Evolutionary conservation across 306 rosid genomes (phyloP).

Genomic region (Sicyos edulis): DNA sequence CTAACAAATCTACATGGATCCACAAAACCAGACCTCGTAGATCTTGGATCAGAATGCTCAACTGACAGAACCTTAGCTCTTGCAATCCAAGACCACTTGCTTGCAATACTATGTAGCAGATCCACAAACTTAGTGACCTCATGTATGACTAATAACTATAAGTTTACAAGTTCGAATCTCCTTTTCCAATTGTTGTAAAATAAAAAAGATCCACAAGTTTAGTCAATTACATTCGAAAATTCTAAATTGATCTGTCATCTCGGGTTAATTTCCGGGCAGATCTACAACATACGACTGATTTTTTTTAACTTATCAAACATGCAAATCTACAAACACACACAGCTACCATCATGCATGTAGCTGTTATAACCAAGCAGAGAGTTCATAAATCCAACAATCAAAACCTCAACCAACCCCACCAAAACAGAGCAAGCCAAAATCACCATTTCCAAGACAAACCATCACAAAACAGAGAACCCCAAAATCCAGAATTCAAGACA

Average conservation of each 20-base stretch:
- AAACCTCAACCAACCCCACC: not conserved
- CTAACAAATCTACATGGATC: conserved; percentile 17
- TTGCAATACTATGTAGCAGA: conserved; percentile 3
- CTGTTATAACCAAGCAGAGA: not conserved
- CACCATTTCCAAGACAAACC: not conserved
- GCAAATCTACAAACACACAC: conserved; percentile 5
- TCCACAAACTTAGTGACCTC: not conserved
- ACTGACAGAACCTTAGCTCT: not conserved
- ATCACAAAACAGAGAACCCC: not conserved
- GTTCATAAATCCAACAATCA: not conserved
- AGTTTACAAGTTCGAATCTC: too few species aligned
- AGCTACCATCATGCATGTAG: not conserved
- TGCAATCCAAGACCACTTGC: conserved; percentile 10
- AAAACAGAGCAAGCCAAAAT: not conserved
- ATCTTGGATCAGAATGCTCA: conserved; percentile 8
- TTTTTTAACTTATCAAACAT: not conserved
- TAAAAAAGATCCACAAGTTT: not conserved
- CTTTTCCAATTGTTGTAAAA: too few species aligned
- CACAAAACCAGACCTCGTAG: not conserved
- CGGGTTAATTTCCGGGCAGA: not conserved
- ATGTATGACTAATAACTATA: too few species aligned
- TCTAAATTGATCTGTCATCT: not conserved
- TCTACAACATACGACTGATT: not conserved
- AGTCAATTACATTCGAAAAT: conserved; percentile 7
- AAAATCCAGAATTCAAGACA: not conserved